Evolutionary conservation across 371 early-diverging fungal species (phyloP).

Genomic region (Apophysomyces sp.): DNA sequence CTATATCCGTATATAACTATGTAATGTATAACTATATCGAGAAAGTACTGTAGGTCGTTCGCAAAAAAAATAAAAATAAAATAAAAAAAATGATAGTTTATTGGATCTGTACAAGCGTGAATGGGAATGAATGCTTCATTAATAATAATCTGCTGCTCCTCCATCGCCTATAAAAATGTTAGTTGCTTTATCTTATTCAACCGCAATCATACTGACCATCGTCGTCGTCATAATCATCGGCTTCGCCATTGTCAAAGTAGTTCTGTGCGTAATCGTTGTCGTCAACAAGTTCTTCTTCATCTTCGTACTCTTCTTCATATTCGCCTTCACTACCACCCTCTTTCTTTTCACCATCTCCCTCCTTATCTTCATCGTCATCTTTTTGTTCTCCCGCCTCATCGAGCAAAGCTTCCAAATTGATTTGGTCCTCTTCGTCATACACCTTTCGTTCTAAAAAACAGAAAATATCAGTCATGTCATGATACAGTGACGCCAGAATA

Average conservation of each 20-base stretch:
- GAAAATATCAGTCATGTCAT: neutral
- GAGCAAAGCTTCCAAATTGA: constrained; percentile 29
- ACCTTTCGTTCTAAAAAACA: constrained; percentile 22
- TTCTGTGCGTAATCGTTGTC: constrained; percentile 54
- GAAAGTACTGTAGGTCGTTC: no score
- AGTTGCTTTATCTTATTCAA: neutral
- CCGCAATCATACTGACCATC: constrained; percentile 28
- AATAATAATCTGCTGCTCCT: constrained; percentile 5
- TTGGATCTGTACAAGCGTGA: no score
- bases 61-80: neutral
- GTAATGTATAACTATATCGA: no score
- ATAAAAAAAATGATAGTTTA: neutral
- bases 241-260: constrained; percentile 60
- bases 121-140: neutral
- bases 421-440: constrained; percentile 15
- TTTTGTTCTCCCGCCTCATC: constrained; percentile 28
- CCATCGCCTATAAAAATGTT: constrained; percentile 7
- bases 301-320: constrained; percentile 41
- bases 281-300: constrained; percentile 54
- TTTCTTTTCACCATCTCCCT: constrained; percentile 25
- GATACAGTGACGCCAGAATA: neutral
- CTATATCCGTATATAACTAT: no score
- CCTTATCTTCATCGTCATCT: constrained; percentile 26
- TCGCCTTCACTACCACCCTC: constrained; percentile 26
- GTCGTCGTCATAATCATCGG: constrained; percentile 48